Evolutionary conservation across 495 filamentous ascomycete genomes (phyloP).

Genomic region (Opeltia flavorubescens): DNA sequence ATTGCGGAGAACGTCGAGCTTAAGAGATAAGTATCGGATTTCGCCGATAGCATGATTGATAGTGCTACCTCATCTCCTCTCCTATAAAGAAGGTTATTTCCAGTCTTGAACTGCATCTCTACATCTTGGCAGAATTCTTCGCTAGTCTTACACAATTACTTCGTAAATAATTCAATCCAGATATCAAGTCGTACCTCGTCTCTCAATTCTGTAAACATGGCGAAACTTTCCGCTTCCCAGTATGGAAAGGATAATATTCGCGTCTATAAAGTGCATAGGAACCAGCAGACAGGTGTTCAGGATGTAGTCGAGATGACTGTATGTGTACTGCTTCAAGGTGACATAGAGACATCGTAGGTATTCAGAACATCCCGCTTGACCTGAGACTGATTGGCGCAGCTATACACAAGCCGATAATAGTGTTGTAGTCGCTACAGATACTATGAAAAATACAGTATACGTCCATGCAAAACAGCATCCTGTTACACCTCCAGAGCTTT

Average conservation of each 20-base stretch:
- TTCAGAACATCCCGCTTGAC: neutral
- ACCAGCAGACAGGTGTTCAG: constrained; percentile 61
- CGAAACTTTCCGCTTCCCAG: constrained; percentile 52
- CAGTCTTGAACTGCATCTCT: neutral
- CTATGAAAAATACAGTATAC: constrained; percentile 95
- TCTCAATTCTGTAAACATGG: constrained; percentile 7
- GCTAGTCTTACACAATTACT: neutral
- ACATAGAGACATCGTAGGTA: constrained; percentile 73
- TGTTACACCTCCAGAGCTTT: constrained; percentile 86
- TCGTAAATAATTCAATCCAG: neutral
- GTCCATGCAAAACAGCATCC: constrained; percentile 89
- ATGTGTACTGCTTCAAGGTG: constrained; percentile 75
- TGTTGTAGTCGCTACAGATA: constrained; percentile 90
- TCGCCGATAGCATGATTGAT: neutral
- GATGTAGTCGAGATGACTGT: constrained; percentile 92
- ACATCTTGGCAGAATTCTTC: too few species aligned
- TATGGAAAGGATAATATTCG: constrained; percentile 98
- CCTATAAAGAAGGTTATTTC: neutral
- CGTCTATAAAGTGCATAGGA: constrained; percentile 79
- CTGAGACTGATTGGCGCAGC: constrained; percentile 26
- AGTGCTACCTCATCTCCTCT: neutral
- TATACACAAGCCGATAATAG: constrained; percentile 93
- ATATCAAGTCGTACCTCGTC: neutral
- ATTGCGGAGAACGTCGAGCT: too few species aligned
- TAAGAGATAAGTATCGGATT: neutral